Percentiles rank a stretch among this genome's conserved stretches.
Evolutionary conservation across 345 rosid species (phyloP).

Genomic region (Camelina neglecta): DNA sequence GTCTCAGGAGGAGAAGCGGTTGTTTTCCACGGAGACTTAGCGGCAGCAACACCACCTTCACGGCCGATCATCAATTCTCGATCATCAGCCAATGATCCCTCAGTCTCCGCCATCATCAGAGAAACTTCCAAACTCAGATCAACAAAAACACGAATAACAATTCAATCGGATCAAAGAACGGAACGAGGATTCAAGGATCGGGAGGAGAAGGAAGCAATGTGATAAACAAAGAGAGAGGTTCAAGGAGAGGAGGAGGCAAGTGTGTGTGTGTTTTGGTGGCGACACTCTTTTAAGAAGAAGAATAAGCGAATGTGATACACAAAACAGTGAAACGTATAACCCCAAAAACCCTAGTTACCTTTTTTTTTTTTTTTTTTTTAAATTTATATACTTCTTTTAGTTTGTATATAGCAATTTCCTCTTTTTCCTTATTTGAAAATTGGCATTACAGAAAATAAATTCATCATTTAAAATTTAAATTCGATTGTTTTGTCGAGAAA

Average conservation of each 20-base stretch:
- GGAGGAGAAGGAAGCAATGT: conserved; percentile 33
- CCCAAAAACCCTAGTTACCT: conserved; percentile 3
- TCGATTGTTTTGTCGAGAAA: not conserved
- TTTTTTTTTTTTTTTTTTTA: not conserved
- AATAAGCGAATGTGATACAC: not conserved
- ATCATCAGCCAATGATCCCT: conserved; percentile 43
- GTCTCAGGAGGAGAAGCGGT: conserved; percentile 45
- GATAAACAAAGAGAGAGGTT: not conserved
- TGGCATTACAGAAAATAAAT: not conserved
- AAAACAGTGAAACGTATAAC: not conserved
- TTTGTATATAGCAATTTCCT: not conserved
- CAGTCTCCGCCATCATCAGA: conserved; percentile 44
- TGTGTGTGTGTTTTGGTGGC: conserved; percentile 37
- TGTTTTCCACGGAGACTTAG: conserved; percentile 87
- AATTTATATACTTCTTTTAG: not conserved
- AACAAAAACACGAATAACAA: conserved; percentile 10
- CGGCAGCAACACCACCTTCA: conserved; percentile 14
- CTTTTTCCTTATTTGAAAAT: not conserved
- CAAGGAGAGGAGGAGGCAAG: conserved; percentile 1
- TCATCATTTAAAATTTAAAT: not conserved
- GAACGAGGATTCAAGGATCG: conserved; percentile 1
- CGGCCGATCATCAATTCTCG: conserved; percentile 34
- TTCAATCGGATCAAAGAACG: not conserved
- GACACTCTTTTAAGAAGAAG: not conserved
- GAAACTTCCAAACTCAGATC: not conserved